Conservation (phyloP, 1,284 basidiomycete genomes). For the Golubevia sp. region DNA sequence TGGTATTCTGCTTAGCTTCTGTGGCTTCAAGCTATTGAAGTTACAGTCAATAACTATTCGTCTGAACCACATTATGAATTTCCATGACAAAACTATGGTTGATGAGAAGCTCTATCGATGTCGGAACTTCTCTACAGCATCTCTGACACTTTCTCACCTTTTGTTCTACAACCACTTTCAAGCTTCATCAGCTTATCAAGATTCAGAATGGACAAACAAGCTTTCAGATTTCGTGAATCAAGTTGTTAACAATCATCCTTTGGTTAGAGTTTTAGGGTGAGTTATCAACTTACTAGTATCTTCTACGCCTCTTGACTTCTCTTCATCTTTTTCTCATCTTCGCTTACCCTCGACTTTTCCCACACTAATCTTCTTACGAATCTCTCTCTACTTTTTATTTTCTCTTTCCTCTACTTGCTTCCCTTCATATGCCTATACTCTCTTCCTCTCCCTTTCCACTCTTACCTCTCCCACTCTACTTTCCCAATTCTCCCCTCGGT, state of each 20-base stretch:
- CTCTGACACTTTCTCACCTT: too few relatives aligned
- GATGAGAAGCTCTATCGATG: neutral
- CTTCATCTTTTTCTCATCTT: neutral
- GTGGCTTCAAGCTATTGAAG: too few relatives aligned
- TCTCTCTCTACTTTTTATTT: neutral
- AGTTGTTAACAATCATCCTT: constrained; percentile 41
- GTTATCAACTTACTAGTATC: too few relatives aligned
- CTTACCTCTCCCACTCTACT: neutral
- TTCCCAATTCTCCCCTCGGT: neutral
- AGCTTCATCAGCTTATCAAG: constrained; percentile 16
- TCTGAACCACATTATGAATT: too few relatives aligned
- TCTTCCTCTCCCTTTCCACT: neutral
- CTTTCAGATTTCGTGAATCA: constrained; percentile 34
- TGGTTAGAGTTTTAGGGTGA: constrained; percentile 49
- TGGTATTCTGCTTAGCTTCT: too few relatives aligned
- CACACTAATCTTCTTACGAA: neutral
- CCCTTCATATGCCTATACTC: neutral
- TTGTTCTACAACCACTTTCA: too few relatives aligned
- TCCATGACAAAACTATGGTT: neutral
- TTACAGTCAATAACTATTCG: too few relatives aligned
- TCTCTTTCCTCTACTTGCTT: neutral
- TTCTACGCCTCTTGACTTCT: too few relatives aligned
- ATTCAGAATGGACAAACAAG: constrained; percentile 46
- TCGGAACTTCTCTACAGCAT: neutral
- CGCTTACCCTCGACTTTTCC: neutral